Conservation (phyloP, 1,284 basidiomycete species). For the Cryptococcus amylolentus region DNA sequence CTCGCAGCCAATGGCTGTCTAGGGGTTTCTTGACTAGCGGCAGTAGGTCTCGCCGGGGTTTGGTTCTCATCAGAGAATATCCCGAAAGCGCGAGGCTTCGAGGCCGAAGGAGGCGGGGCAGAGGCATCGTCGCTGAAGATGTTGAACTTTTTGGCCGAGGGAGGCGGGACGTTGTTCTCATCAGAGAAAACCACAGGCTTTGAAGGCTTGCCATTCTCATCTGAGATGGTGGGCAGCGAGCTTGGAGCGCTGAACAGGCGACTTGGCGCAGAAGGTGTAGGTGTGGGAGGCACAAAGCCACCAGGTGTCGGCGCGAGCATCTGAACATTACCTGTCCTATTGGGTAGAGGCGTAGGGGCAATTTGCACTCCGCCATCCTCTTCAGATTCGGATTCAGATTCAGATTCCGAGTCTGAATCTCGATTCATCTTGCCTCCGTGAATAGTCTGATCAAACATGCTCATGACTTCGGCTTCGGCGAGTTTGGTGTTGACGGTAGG, state of each 20-base stretch:
- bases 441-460: slow-evolving; percentile 81
- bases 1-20: slow-evolving; percentile 6
- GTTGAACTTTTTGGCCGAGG: slow-evolving; percentile 29
- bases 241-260: not conserved
- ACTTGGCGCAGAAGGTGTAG: slow-evolving; percentile 31
- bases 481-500: slow-evolving; percentile 84
- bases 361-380: slow-evolving; percentile 33
- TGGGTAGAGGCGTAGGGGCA: slow-evolving; percentile 42
- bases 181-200: slow-evolving; percentile 33
- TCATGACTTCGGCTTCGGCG: slow-evolving; percentile 86
- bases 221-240: slow-evolving; percentile 13
- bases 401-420: slow-evolving; percentile 51
- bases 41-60: slow-evolving; percentile 16
- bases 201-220: slow-evolving; percentile 21
- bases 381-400: slow-evolving; percentile 23
- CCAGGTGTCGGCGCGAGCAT: slow-evolving; percentile 37
- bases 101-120: slow-evolving; percentile 23
- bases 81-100: slow-evolving; percentile 34
- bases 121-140: slow-evolving; percentile 33
- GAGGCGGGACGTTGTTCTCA: slow-evolving; percentile 36
- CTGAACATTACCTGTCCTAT: slow-evolving; percentile 17
- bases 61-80: slow-evolving; percentile 36
- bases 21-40: not conserved
- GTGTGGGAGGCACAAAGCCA: slow-evolving; percentile 47
- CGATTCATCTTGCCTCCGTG: slow-evolving; percentile 48